Evolutionary conservation across 192 early-diverging fungal genomes (phyloP).

Genomic region (Mortierella hygrophila): DNA sequence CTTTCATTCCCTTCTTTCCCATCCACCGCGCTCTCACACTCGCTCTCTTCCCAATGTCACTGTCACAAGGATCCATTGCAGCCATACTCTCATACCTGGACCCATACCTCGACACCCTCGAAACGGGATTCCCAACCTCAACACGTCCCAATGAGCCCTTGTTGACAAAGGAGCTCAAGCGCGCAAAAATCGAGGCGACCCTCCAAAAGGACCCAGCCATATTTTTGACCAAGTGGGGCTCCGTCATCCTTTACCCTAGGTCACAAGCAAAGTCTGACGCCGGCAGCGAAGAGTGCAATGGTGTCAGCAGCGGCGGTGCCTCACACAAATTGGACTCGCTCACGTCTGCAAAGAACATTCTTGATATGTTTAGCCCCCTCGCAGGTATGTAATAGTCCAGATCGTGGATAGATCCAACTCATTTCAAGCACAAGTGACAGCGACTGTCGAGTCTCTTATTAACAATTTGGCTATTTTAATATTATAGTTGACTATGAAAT

Average conservation of each 20-base stretch:
- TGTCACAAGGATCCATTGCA: slow-evolving; percentile 27
- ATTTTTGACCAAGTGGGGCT: slow-evolving; percentile 51
- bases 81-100: slow-evolving; percentile 43
- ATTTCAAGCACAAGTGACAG: no score
- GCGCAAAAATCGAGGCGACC: slow-evolving; percentile 31
- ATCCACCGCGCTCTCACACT: not conserved
- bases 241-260: slow-evolving; percentile 50
- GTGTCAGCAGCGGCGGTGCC: not conserved
- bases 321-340: not conserved
- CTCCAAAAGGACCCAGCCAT: slow-evolving; percentile 27
- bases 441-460: not conserved
- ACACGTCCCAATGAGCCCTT: slow-evolving; percentile 40
- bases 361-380: slow-evolving; percentile 45
- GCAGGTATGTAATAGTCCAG: slow-evolving; percentile 5
- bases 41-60: slow-evolving; percentile 13
- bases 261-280: not conserved
- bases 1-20: not conserved
- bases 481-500: slow-evolving; percentile 38
- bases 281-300: not conserved
- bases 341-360: slow-evolving; percentile 15
- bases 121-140: slow-evolving; percentile 50
- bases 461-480: not conserved
- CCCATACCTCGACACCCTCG: slow-evolving; percentile 34
- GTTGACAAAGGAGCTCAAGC: slow-evolving; percentile 34
- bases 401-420: not conserved